phyloP scores from a whole-genome alignment of 257 asterid species.

The Coffea canephora region DNA sequence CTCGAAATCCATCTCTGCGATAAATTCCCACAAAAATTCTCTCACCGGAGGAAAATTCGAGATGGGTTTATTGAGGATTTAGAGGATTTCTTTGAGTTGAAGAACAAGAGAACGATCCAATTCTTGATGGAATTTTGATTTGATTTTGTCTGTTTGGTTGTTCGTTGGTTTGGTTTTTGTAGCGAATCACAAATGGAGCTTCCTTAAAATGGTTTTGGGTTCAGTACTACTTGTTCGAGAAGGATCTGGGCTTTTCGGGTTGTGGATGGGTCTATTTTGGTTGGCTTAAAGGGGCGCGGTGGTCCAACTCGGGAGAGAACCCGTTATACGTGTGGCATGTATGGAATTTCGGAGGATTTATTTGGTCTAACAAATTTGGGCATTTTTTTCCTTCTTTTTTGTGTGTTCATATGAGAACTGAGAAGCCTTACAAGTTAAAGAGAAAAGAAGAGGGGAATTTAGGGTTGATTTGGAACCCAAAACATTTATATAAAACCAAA shows the following conservation, averaged over 20 bases:
- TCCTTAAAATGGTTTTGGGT: no score
- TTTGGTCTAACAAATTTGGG: no score
- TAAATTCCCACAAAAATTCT: background rate
- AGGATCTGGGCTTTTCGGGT: background rate
- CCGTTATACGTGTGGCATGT: background rate
- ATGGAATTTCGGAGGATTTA: no score
- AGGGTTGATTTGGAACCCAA: no score
- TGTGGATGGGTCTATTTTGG: background rate
- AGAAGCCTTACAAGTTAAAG: no score
- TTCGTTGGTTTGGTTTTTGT: background rate
- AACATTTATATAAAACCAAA: no score
- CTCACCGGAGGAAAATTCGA: background rate
- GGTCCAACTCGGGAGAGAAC: background rate
- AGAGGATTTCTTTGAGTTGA: background rate
- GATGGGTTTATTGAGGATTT: no score
- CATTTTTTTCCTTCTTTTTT: no score
- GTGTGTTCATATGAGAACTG: no score
- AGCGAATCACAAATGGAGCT: background rate
- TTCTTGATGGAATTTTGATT: no score
- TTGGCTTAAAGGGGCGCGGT: background rate
- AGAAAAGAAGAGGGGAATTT: no score
- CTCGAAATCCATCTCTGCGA: conserved; percentile 69
- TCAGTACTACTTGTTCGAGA: background rate
- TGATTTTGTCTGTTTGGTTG: background rate
- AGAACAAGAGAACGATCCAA: no score